Conservation (phyloP, 192 early-diverging fungal species). For the Linnemannia elongata region DNA sequence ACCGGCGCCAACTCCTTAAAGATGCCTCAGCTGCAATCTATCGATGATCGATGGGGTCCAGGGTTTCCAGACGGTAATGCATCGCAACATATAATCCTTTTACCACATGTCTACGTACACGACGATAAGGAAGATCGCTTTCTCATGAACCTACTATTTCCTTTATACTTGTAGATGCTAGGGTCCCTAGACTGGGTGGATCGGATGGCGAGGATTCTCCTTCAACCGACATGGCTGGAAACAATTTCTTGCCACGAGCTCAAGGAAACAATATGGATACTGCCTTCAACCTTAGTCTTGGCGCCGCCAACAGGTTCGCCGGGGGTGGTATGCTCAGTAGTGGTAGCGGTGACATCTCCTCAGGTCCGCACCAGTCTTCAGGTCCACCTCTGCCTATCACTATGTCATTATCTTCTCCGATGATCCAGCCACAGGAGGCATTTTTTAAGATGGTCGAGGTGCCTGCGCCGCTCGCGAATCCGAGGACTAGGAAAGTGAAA, state of each 20-base stretch:
- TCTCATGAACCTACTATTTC: background rate
- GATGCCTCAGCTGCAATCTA: background rate
- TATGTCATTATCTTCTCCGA: no score
- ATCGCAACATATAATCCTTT: no score
- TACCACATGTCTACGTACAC: no score
- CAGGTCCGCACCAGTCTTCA: background rate
- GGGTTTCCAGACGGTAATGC: background rate
- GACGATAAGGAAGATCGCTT: background rate
- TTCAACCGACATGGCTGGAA: background rate
- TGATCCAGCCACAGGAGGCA: no score
- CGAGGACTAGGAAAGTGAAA: background rate
- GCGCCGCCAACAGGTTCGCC: no score
- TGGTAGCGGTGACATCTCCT: no score
- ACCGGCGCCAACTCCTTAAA: background rate
- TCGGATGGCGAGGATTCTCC: background rate
- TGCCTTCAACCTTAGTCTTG: background rate
- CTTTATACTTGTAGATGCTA: background rate
- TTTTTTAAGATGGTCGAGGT: background rate
- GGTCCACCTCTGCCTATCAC: no score
- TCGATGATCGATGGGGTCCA: background rate
- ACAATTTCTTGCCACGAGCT: no score
- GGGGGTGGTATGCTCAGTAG: background rate
- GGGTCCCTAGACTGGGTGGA: conserved; percentile 4
- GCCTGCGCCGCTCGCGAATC: background rate
- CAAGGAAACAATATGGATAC: no score